Evolutionary conservation across 2,329 filamentous ascomycete genomes (phyloP), one percentile per base, ranked within the genome.

Genomic region (Domatiomyces catenatus): DNA sequence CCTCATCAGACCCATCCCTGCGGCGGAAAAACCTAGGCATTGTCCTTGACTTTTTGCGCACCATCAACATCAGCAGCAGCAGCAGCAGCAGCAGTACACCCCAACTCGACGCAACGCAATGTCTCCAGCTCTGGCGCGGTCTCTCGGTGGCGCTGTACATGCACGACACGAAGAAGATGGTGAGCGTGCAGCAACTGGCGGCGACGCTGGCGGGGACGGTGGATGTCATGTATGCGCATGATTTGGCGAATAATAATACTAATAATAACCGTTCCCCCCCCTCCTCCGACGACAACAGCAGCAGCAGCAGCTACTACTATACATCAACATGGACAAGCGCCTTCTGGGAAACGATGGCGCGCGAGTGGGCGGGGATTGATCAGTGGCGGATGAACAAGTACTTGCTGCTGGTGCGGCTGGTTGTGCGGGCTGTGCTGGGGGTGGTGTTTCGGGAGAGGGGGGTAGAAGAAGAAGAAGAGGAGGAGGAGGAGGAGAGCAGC

Each of bases 301-400:
- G 6, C 6, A 6, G 6, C 22, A 10, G 26, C 17, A 43, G 50
- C 20, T 59, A 53, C 54, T 48, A 55, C 17, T 45, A 47, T 5
- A 54, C 20, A 18, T 18, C 45, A 32, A 42, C 51, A 4, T 59
- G 56, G 53, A 44, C 52, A 12, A 48, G 45, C 52, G 82, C 73
- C 24, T 87, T 86, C 68, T 87, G 82, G 82, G 74, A 77, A 57
- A 84, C 81, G 7, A 75, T 88, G 65, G 72, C 76, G 46, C 68
- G 75, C 45, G 80, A 86, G 67, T 88, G 83, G 78, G 77, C 77
- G 24, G 70, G 73, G 44, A 80, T 88, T 54, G 84, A 88, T 64
- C 79, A 83, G 7, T 68, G 85, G 57, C 78, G 86, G 43, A 82
- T 96, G 72, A 88, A 98, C 69, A 98, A 98, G 72, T 96, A 93